Evolutionary conservation across 1,139 yeast genomes (phyloP), one percentile per base, ranked within the genome.

Genomic region (Zygosaccharomyces sapae): DNA sequence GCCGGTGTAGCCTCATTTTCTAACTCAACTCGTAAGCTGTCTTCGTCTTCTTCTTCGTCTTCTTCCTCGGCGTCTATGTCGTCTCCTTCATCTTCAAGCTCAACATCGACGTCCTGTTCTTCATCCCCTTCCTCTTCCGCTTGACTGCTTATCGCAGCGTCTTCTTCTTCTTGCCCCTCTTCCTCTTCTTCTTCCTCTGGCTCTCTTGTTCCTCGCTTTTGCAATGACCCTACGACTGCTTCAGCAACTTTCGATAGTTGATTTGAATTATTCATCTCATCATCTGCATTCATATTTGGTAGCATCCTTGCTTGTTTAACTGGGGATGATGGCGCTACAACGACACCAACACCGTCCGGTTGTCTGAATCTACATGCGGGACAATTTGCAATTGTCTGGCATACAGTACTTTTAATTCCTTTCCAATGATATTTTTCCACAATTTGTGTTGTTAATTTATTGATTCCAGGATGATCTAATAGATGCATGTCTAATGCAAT

Each of bases 371-470:
- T 74, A 66, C 97, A 90, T 47, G 80, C 83, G 1, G 76, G 72
- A 63, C 98, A 90, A 50, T 81, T 78, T 49, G 84, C 75, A 44
- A 90, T 82, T 1, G 88, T 94, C 34, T 81, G 80, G 0, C 86
- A 83, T 0, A 87, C 96, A 0, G 96, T 88, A 53, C 81, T 89
- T 66, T 92, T 90, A 52, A 92, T 86, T 43, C 95, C 77, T 1
- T 89, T 79, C 97, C 97, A 92, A 64, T 88, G 95, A 59, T 84
- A 92, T 55, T 79, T 77, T 53, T 86, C 94, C 0, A 94, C 78
- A 18, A 92, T 80, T 33, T 76, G 70, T 0, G 92, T 72, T 0
- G 97, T 88, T 1, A 95, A 83, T 59, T 83, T 86, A 67, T 92
- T 92, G 51, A 92, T 88, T n/a, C 97, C 97, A 4, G 84, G 85